Percentiles rank a stretch among this genome's conserved stretches.
Conservation (phyloP, 2,329 filamentous ascomycete genomes). For the Xylogone sp. region DNA sequence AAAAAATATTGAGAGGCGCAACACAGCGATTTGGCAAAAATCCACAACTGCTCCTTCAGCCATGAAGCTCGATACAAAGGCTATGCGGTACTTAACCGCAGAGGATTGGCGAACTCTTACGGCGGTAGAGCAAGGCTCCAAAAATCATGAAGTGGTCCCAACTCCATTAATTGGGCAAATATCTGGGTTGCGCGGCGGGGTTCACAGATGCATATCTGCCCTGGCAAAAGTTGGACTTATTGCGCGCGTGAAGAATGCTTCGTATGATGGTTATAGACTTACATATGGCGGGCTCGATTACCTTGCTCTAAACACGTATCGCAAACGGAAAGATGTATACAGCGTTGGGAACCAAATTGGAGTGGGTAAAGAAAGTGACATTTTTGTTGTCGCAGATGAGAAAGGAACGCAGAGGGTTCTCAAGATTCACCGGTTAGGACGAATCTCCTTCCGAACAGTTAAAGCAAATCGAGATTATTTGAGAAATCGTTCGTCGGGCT, state of each 20-base stretch:
- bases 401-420: slow-evolving; percentile 75
- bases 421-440: slow-evolving; percentile 92
- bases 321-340: slow-evolving; percentile 76
- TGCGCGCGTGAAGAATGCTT: slow-evolving; percentile 88
- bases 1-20: slow-evolving; percentile 5
- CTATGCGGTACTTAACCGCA: slow-evolving; percentile 83
- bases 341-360: slow-evolving; percentile 93
- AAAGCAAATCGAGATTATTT: slow-evolving; percentile 96
- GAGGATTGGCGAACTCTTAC: slow-evolving; percentile 96
- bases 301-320: slow-evolving; percentile 87
- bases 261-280: slow-evolving; percentile 94
- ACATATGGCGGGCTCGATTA: slow-evolving; percentile 98
- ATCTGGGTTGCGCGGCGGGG: slow-evolving; percentile 76
- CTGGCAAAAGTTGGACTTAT: slow-evolving; percentile 92
- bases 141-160: slow-evolving; percentile 95
- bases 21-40: slow-evolving; percentile 6
- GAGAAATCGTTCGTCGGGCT: slow-evolving; percentile 72
- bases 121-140: slow-evolving; percentile 88
- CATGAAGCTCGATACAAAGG: slow-evolving; percentile 95
- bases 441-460: slow-evolving; percentile 95
- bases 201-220: slow-evolving; percentile 82
- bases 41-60: slow-evolving; percentile 11
- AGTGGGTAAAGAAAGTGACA: slow-evolving; percentile 96
- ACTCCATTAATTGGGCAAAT: slow-evolving; percentile 84
- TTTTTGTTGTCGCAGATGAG: slow-evolving; percentile 85